Evolutionary conservation across 306 rosid species (phyloP).

Genomic region (Quercus agrifolia): DNA sequence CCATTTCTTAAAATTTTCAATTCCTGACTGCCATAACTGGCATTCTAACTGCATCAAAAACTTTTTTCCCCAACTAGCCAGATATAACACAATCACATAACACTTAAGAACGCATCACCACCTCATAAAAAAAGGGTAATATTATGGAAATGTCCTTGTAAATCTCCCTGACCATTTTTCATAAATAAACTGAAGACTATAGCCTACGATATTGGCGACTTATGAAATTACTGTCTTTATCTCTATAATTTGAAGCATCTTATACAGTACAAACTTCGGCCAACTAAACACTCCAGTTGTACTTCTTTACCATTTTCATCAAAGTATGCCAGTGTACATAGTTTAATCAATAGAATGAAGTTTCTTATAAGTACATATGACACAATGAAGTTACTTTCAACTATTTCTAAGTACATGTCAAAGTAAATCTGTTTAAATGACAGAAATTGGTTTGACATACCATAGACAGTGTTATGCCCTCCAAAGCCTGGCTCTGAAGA

Average conservation of each 20-base stretch:
- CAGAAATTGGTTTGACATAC: conserved; percentile 41
- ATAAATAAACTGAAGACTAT: not conserved
- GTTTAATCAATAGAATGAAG: not conserved
- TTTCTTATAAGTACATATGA: not conserved
- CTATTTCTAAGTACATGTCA: not conserved
- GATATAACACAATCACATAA: not conserved
- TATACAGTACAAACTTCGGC: not conserved
- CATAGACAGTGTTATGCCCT: conserved; percentile 90
- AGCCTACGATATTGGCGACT: not conserved
- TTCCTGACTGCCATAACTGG: not conserved
- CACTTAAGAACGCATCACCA: not conserved
- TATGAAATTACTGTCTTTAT: not conserved
- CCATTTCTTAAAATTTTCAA: not conserved
- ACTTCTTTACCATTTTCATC: not conserved
- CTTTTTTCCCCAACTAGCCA: not conserved
- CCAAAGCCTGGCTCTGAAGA: conserved; percentile 95
- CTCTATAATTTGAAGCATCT: not conserved
- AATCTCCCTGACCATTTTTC: not conserved
- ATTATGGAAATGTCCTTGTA: not conserved
- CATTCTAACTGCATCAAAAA: not conserved
- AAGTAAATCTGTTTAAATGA: conserved; percentile 11
- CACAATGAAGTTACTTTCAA: not conserved
- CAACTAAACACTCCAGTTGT: not conserved
- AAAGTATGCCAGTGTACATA: not conserved
- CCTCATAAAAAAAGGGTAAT: not conserved